Evolutionary conservation across 352 stramenopile genomes (phyloP).

Genomic region (Pythium phragmitis): DNA sequence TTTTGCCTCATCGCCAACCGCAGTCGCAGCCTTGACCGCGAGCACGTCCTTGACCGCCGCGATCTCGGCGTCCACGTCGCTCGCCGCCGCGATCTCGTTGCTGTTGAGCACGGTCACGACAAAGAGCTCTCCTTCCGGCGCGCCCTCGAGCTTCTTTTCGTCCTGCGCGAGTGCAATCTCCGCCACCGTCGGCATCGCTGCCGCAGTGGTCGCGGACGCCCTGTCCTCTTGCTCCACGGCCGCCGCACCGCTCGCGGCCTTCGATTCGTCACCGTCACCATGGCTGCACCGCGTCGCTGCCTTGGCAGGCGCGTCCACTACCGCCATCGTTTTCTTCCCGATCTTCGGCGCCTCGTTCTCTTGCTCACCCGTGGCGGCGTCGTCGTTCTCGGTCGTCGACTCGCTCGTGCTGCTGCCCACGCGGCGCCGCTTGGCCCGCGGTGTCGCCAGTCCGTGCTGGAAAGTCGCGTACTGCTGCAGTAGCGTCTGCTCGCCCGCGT

Average conservation of each 20-base stretch:
- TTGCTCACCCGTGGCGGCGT: neutral
- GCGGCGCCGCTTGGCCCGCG: constrained; percentile 17
- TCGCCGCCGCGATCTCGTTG: constrained; percentile 43
- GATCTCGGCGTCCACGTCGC: constrained; percentile 32
- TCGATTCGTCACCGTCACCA: neutral
- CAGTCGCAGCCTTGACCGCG: neutral
- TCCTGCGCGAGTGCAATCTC: constrained; percentile 29
- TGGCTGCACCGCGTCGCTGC: neutral
- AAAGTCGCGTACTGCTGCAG: constrained; percentile 24
- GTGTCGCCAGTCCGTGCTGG: constrained; percentile 21
- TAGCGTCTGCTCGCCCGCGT: constrained; percentile 1
- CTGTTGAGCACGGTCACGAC: constrained; percentile 48
- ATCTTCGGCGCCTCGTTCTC: constrained; percentile 1
- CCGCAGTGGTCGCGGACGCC: too few species aligned
- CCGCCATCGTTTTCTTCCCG: neutral
- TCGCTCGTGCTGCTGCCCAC: constrained; percentile 11
- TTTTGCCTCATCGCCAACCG: neutral
- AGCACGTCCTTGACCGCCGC: constrained; percentile 35
- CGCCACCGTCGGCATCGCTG: constrained; percentile 11
- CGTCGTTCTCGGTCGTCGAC: constrained; percentile 16
- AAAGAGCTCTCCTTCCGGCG: constrained; percentile 58
- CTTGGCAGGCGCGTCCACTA: neutral
- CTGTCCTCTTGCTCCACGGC: too few species aligned
- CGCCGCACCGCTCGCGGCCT: neutral
- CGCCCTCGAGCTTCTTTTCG: constrained; percentile 43